phyloP scores from a whole-genome alignment of 1,284 basidiomycete genomes.

The Fomes fomentarius region DNA sequence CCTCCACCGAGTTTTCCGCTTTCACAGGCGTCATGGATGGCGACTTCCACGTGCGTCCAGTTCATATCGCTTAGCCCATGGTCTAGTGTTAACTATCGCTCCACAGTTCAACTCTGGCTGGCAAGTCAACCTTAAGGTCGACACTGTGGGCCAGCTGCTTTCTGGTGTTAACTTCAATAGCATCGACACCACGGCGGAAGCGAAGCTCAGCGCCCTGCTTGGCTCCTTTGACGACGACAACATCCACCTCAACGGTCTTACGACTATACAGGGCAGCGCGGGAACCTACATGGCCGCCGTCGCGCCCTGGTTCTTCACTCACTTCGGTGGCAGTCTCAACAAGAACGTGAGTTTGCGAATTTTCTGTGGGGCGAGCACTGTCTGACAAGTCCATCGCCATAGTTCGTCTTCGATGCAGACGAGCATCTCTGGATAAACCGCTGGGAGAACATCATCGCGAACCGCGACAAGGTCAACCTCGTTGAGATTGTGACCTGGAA shows the following conservation, averaged over 20 bases:
- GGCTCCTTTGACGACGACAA: conserved; percentile 50
- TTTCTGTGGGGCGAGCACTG: too few species aligned
- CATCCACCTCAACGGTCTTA: conserved; percentile 35
- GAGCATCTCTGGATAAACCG: conserved; percentile 74
- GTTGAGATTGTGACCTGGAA: conserved; percentile 47
- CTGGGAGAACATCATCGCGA: conserved; percentile 72
- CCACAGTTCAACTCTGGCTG: conserved; percentile 68
- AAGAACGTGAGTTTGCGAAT: conserved; percentile 74
- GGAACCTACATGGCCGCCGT: conserved; percentile 37
- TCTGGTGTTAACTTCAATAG: conserved; percentile 29
- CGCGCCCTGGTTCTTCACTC: conserved; percentile 75
- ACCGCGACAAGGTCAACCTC: conserved; percentile 58
- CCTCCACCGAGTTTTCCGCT: conserved; percentile 47
- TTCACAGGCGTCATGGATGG: conserved; percentile 60
- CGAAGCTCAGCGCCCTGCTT: conserved; percentile 43
- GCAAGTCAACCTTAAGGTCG: conserved; percentile 57
- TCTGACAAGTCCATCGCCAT: not conserved
- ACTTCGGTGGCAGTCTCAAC: conserved; percentile 70
- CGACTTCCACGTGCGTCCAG: conserved; percentile 54
- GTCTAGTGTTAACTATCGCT: too few species aligned
- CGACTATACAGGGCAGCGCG: conserved; percentile 25
- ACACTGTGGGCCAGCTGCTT: conserved; percentile 38
- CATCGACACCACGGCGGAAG: conserved; percentile 33
- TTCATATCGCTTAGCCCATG: too few species aligned
- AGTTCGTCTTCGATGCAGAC: conserved; percentile 51